Base-by-base conservation (phyloP, 306 rosid species). In the Castanea sativa region DNA sequence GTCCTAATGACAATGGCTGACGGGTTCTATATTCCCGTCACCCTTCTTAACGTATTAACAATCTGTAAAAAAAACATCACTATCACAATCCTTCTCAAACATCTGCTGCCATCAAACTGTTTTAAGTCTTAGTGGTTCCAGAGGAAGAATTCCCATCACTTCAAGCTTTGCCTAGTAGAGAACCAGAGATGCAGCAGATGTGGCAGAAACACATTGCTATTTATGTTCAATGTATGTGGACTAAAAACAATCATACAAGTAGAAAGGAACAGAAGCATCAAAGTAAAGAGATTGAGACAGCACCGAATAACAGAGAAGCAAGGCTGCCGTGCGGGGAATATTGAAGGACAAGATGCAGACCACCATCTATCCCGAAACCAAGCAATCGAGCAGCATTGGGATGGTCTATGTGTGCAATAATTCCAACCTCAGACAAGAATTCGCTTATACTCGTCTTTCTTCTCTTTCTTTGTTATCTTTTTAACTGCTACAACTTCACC, bases 331-430 rank as follows among this genome's bases (percentile, higher is more conserved):
- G 74, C 19, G 96, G 86, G 57, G 93, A 89, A 67, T 67, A 86
- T 76, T 91, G 93, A 12, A 96, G 96, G 81, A 96, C 98, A 59
- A 96, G 90, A 87, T 85, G 91, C 76, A 93, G 81, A 51, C 99
- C 98, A 0, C 85, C 73, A 1, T 93, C 95, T 55, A 93, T 79
- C 18, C 98, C 97, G 5, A 93, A 96, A 8, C 99, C 99, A 43
- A 93, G 81, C 84, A 96, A 84, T 33, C 78, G 89, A 18, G 94
- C 92, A 19, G 96, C 96, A 71, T 93, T 91, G 6, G 87, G 89
- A 83, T 96, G 98, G 80, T 83, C 89, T 10, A 91, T 85, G 89
- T 96, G 99, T 1, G 97, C 99, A 67, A 96, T 91, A 32, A 96
- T 92, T 79, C 99, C 99, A 67, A 96, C 90, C 80, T 96, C 99